Base-by-base conservation (phyloP, 257 asterid species). In the Cynanchum wilfordii region DNA sequence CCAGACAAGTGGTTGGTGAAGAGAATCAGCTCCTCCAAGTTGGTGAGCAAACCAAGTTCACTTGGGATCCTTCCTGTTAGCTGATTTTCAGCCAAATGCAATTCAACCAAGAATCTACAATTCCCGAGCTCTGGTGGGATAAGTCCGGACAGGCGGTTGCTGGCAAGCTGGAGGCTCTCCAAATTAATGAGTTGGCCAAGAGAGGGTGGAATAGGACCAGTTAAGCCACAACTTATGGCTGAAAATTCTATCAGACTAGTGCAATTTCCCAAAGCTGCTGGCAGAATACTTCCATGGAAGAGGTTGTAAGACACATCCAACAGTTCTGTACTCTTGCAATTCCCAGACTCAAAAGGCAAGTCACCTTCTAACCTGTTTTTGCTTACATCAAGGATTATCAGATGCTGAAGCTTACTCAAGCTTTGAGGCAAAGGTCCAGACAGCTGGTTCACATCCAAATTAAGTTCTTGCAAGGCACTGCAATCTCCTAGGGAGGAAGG, bases 101-200 rank as follows among this genome's bases (percentile, higher is more conserved):
- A 82, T 70, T 86, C 88, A 36, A 63, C 73, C 88, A 93, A 83
- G 64, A 86, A 84, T 74, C 38, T 70, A 82, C 98, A 93, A 49
- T 81, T 78, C 22, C 97, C 95, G 58, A 93, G 76, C 72, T 93
- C 89, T 3, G 86, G 84, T 6, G 98, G 98, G 77, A 93, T 93
- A 68, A 52, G 55, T 44, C 97, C 97, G 3, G 96, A 87, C 5
- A 93, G 79, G 40, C 25, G 75, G 89, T 89, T 93, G 66, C 65
- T 69, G 17, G 86, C 71, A 62, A 93, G 82, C 79, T 90, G 88
- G 69, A 93, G 93, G 29, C 22, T 71, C 40, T 25, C 47, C 62
- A 93, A 81, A 64, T 83, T 40, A 47, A 81, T 68, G 64, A 93
- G 90, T 24, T 54, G 88, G 42, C 94, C 96, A 17, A 90, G 74